Conservation (phyloP, 2,329 filamentous ascomycete genomes). For the Fusarium sp. region DNA sequence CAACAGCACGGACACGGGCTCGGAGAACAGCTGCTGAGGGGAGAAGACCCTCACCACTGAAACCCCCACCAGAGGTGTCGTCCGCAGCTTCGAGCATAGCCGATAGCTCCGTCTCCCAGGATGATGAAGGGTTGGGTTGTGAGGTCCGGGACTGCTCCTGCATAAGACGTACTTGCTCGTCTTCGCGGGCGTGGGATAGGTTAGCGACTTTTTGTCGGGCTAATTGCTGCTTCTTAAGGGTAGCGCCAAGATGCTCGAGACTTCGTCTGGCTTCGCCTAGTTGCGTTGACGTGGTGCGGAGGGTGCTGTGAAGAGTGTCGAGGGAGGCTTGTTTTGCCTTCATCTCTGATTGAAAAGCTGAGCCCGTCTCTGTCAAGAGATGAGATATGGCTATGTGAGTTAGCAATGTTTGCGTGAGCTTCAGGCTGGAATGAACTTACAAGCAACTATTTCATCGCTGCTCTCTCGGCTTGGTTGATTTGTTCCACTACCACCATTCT, state of each 20-base stretch:
- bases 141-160: conserved; percentile 53
- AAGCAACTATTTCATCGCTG: conserved; percentile 80
- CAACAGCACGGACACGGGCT: conserved; percentile 75
- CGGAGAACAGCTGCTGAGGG: conserved; percentile 70
- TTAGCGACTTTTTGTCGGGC: conserved; percentile 79
- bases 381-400: conserved; percentile 74
- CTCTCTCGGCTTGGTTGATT: conserved; percentile 72
- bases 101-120: conserved; percentile 65
- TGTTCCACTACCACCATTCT: conserved; percentile 55
- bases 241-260: conserved; percentile 74
- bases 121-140: conserved; percentile 56
- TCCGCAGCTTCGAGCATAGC: conserved; percentile 57
- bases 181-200: conserved; percentile 75
- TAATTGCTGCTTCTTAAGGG: conserved; percentile 71
- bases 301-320: conserved; percentile 80
- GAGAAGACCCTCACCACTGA: conserved; percentile 55
- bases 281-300: conserved; percentile 81
- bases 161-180: conserved; percentile 66
- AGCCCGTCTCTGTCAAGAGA: conserved; percentile 79
- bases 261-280: conserved; percentile 79
- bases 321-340: conserved; percentile 84
- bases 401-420: not conserved
- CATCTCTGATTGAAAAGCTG: conserved; percentile 81
- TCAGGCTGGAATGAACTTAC: conserved; percentile 60
- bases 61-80: conserved; percentile 50